A percentile compares a stretch with the other conserved stretches of the same genome.
These are phyloP conservation scores for Warburgia ugandensis DNA, from an alignment of 164 flowering plant species.

Conservation along the genomic window DNA sequence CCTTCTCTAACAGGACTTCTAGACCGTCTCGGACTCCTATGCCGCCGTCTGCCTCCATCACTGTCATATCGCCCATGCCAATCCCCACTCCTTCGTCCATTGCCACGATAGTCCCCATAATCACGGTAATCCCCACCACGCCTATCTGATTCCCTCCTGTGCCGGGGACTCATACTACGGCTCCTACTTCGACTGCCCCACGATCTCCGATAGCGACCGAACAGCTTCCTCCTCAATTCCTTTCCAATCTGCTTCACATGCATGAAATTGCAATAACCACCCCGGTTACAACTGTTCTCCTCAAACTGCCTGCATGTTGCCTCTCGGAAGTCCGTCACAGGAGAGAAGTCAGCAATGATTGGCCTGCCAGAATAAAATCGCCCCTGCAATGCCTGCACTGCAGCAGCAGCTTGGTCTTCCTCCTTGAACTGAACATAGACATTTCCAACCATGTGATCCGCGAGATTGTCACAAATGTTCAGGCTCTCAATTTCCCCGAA, in stretches of 20 bases:
- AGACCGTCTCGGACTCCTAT: constrained; percentile 28
- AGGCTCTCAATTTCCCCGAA: constrained; percentile 76
- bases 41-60: constrained; percentile 22
- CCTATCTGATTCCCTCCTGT: constrained; percentile 28
- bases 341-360: constrained; percentile 68
- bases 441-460: constrained; percentile 83
- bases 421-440: constrained; percentile 80
- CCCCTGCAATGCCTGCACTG: constrained; percentile 51
- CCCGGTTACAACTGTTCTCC: constrained; percentile 71
- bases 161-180: constrained; percentile 40
- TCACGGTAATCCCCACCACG: constrained; percentile 21
- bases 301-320: constrained; percentile 74
- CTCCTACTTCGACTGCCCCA: constrained; percentile 41
- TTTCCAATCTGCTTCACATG: constrained; percentile 59
- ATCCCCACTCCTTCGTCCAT: constrained; percentile 23
- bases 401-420: constrained; percentile 82
- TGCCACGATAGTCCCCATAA: constrained; percentile 17
- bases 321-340: constrained; percentile 70
- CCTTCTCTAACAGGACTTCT: constrained; percentile 57
- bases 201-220: constrained; percentile 39
- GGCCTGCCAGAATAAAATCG: constrained; percentile 83
- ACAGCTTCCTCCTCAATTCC: constrained; percentile 56
- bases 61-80: constrained; percentile 29
- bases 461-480: constrained; percentile 68
- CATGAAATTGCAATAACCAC: constrained; percentile 77